phyloP scores from a whole-genome alignment of 306 rosid genomes.

The Carpinus fangiana region DNA sequence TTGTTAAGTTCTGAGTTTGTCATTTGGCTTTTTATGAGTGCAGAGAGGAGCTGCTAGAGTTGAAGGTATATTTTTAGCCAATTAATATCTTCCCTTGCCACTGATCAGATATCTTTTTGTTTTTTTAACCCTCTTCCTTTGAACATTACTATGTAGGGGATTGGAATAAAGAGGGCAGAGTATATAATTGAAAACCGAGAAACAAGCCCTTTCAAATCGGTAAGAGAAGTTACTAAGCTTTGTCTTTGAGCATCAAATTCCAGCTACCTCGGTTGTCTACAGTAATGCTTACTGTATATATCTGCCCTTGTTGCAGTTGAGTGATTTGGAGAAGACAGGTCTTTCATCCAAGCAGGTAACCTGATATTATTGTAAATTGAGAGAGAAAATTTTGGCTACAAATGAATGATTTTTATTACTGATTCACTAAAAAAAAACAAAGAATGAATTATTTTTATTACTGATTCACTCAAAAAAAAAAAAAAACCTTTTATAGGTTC shows the following conservation, averaged over 20 bases:
- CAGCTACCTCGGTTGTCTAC: slow-evolving; percentile 1
- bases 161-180: slow-evolving; percentile 84
- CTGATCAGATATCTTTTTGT: neutral
- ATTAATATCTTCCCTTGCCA: neutral
- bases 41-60: slow-evolving; percentile 76
- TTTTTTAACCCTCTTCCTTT: neutral
- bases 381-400: neutral
- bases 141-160: slow-evolving; percentile 46
- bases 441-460: neutral
- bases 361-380: neutral
- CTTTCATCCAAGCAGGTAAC: slow-evolving; percentile 88
- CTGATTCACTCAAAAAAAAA: neutral
- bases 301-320: slow-evolving; percentile 53
- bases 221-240: slow-evolving; percentile 37
- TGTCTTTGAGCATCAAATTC: neutral
- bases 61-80: slow-evolving; percentile 54
- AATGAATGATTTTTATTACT: neutral
- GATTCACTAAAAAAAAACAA: neutral
- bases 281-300: slow-evolving; percentile 3
- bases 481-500: slow-evolving; percentile 38
- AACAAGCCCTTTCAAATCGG: slow-evolving; percentile 78
- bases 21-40: slow-evolving; percentile 19
- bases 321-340: slow-evolving; percentile 87
- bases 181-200: slow-evolving; percentile 79
- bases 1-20: neutral